Evolutionary conservation across 2,329 filamentous ascomycete genomes (phyloP).

Genomic region (Aspergillus vadensis): DNA sequence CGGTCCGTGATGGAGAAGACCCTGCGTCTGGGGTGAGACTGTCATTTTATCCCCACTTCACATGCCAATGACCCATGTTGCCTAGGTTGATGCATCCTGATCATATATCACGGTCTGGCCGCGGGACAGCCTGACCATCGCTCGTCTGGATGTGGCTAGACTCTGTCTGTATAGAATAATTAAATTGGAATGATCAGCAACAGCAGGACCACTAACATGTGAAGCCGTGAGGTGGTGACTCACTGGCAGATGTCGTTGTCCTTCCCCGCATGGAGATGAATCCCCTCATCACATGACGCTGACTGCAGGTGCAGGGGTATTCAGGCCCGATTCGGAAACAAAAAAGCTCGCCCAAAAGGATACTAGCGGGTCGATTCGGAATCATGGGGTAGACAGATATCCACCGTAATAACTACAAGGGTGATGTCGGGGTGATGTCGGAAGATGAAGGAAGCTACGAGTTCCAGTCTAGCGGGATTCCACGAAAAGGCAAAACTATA

Average conservation of each 20-base stretch:
- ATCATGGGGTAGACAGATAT: too few species aligned
- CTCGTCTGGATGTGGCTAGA: not conserved
- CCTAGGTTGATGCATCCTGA: not conserved
- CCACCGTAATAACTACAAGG: too few species aligned
- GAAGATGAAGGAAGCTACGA: too few species aligned
- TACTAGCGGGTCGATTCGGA: not conserved
- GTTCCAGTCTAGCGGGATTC: not conserved
- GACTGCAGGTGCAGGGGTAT: not conserved
- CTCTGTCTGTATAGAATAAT: not conserved
- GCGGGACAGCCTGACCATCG: not conserved
- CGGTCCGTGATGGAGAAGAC: not conserved
- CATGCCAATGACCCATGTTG: not conserved
- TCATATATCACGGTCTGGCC: not conserved
- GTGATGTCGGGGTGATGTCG: too few species aligned
- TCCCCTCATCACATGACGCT: not conserved
- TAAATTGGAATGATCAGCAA: too few species aligned
- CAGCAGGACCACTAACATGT: not conserved
- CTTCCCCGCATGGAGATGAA: not conserved
- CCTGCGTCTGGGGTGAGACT: not conserved
- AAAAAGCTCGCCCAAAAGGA: not conserved
- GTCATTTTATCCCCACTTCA: conserved; percentile 7
- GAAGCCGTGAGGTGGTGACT: not conserved
- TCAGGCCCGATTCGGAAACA: not conserved
- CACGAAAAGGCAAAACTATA: not conserved
- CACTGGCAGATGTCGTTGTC: not conserved